Evolutionary conservation across 2,329 filamentous ascomycete genomes (phyloP).

Genomic region (Colletotrichum tabaci): DNA sequence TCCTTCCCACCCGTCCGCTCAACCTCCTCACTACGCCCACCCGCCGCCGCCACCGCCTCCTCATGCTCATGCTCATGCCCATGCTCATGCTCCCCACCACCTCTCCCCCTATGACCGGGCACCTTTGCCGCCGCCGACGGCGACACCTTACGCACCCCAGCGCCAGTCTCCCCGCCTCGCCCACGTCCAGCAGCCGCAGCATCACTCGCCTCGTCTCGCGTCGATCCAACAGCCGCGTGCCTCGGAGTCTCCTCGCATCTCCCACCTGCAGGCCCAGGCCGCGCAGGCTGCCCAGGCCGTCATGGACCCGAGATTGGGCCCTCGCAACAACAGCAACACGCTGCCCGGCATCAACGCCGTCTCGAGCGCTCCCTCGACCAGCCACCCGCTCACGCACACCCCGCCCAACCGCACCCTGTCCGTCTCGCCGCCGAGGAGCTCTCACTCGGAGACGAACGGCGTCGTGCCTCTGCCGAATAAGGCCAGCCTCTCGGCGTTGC

Average conservation of each 20-base stretch:
- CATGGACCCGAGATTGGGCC: slow-evolving; percentile 55
- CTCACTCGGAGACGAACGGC: slow-evolving; percentile 52
- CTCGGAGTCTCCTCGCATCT: slow-evolving; percentile 60
- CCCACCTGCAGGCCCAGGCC: slow-evolving; percentile 61
- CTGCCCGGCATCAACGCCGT: slow-evolving; percentile 52
- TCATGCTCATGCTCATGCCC: background rate
- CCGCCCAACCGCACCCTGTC: slow-evolving; percentile 64
- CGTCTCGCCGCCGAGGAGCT: slow-evolving; percentile 63
- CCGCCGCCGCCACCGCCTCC: background rate
- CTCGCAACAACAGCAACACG: slow-evolving; percentile 59
- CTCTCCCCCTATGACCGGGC: slow-evolving; percentile 52
- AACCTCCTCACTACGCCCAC: slow-evolving; percentile 50
- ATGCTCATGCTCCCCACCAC: slow-evolving; percentile 37
- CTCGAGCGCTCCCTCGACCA: slow-evolving; percentile 51
- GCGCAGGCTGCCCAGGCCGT: slow-evolving; percentile 52
- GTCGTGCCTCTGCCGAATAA: slow-evolving; percentile 52
- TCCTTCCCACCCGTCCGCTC: slow-evolving; percentile 47
- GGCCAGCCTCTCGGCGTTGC: slow-evolving; percentile 64
- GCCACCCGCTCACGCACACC: slow-evolving; percentile 52
- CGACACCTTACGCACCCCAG: slow-evolving; percentile 51
- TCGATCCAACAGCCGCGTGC: slow-evolving; percentile 23
- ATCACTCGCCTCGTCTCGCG: slow-evolving; percentile 47
- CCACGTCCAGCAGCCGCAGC: slow-evolving; percentile 40
- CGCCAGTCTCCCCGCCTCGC: slow-evolving; percentile 51
- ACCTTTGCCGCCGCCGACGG: slow-evolving; percentile 55